phyloP scores from a whole-genome alignment of 345 rosid species.

The Erysimum cheiranthoides region DNA sequence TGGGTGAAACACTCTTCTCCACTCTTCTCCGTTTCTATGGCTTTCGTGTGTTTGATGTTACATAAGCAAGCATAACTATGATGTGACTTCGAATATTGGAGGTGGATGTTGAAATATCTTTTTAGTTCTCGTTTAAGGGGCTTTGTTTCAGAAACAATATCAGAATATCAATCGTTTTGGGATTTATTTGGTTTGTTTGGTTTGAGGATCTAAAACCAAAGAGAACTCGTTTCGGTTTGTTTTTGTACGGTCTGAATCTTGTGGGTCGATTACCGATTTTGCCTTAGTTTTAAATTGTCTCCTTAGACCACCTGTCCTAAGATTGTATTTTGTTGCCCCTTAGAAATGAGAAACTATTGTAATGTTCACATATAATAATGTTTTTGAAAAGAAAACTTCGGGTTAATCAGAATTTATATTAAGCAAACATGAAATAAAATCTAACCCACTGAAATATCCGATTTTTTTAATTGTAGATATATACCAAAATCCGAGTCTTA shows the following conservation, averaged over 20 bases:
- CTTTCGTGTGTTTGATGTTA: not conserved
- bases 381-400: not conserved
- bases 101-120: conserved; percentile 11
- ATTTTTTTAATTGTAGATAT: not conserved
- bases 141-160: not conserved
- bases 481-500: not conserved
- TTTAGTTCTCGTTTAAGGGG: conserved; percentile 3
- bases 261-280: not conserved
- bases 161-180: not conserved
- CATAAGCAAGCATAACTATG: not conserved
- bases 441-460: not conserved
- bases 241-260: conserved; percentile 1
- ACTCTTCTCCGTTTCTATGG: not conserved
- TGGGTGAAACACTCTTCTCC: conserved; percentile 1
- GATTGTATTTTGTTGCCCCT: not conserved
- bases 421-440: not conserved
- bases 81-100: conserved; percentile 16
- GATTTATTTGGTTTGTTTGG: conserved; percentile 1
- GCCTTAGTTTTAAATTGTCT: not conserved
- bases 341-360: not conserved
- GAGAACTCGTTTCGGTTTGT: not conserved
- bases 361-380: not conserved
- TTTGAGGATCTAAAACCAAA: not conserved
- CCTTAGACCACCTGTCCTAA: not conserved
- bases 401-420: not conserved